Percentiles rank a stretch among this genome's conserved stretches.
Conservation (phyloP, 139 green algal genomes). For the Raphidocelis subcapitata region DNA sequence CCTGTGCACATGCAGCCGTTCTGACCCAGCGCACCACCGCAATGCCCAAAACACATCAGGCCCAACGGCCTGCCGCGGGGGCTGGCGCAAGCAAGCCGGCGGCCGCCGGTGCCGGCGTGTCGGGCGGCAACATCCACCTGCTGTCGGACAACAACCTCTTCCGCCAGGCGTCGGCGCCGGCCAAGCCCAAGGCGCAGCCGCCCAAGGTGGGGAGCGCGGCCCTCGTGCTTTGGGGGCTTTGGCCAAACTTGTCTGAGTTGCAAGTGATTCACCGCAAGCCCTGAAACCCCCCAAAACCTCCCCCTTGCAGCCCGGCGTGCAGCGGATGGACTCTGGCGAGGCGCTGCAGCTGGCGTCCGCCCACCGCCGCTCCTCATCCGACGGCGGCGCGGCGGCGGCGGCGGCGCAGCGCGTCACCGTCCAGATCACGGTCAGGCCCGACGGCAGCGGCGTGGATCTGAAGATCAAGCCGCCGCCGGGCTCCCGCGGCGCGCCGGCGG, state of each 20-base stretch:
- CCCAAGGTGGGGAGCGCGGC: not conserved
- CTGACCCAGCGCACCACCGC: too few relatives aligned
- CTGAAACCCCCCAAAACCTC: too few relatives aligned
- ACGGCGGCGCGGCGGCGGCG: too few relatives aligned
- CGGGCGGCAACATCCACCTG: constrained; percentile 5
- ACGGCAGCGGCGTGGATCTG: not conserved
- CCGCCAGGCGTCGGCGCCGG: not conserved
- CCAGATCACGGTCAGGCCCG: not conserved
- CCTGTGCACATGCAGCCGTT: too few relatives aligned
- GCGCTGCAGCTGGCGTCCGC: too few relatives aligned
- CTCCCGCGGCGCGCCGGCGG: not conserved
- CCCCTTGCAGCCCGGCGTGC: too few relatives aligned
- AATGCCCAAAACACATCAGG: too few relatives aligned
- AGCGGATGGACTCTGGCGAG: too few relatives aligned
- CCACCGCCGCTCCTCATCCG: too few relatives aligned
- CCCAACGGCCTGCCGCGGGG: not conserved
- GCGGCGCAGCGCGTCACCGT: not conserved
- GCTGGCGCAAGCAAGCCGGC: not conserved
- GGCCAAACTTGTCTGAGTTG: not conserved
- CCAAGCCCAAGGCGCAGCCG: constrained; percentile 6
- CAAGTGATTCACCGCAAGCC: not conserved
- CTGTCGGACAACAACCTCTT: constrained; percentile 30
- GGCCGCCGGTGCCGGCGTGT: not conserved
- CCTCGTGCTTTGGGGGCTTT: not conserved
- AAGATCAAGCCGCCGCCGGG: not conserved